These are phyloP conservation scores for Pseudohalonectria lignicola DNA, from an alignment of 2,329 filamentous ascomycete species.

Conservation along the genomic window DNA sequence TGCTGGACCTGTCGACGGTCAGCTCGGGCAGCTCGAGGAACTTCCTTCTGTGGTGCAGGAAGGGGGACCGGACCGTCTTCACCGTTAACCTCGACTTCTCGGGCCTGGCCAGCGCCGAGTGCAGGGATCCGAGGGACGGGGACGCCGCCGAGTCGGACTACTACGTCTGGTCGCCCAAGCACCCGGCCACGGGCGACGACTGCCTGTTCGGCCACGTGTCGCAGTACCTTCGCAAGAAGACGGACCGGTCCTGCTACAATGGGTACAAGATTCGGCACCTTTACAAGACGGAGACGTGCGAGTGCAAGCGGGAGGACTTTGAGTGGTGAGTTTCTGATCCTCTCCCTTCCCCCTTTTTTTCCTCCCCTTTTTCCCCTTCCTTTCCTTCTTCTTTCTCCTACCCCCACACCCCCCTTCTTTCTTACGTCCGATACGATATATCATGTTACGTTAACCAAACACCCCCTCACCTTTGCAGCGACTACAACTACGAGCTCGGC, in stretches of 20 bases:
- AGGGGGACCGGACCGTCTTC: constrained; percentile 42
- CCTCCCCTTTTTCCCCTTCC: not conserved
- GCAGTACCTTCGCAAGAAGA: constrained; percentile 83
- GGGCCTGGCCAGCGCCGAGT: constrained; percentile 62
- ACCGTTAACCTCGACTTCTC: constrained; percentile 85
- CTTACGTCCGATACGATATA: not conserved
- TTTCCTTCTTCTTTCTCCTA: constrained; percentile 4
- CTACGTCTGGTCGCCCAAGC: constrained; percentile 75
- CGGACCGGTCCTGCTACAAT: constrained; percentile 72
- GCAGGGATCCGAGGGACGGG: constrained; percentile 55
- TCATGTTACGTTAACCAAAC: not conserved
- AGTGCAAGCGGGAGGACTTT: constrained; percentile 75
- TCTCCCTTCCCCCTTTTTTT: not conserved
- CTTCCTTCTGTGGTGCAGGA: constrained; percentile 79
- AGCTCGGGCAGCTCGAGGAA: constrained; percentile 83
- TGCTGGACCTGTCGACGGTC: constrained; percentile 77
- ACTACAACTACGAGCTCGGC: constrained; percentile 85
- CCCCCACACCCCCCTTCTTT: constrained; percentile 13
- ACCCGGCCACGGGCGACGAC: constrained; percentile 63
- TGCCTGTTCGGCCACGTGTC: constrained; percentile 90
- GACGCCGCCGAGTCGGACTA: constrained; percentile 55
- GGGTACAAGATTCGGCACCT: constrained; percentile 59
- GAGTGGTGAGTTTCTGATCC: constrained; percentile 60
- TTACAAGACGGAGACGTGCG: constrained; percentile 67
- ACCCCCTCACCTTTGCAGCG: constrained; percentile 35